Evolutionary conservation across 345 rosid species (phyloP).

Genomic region (Populus alba): DNA sequence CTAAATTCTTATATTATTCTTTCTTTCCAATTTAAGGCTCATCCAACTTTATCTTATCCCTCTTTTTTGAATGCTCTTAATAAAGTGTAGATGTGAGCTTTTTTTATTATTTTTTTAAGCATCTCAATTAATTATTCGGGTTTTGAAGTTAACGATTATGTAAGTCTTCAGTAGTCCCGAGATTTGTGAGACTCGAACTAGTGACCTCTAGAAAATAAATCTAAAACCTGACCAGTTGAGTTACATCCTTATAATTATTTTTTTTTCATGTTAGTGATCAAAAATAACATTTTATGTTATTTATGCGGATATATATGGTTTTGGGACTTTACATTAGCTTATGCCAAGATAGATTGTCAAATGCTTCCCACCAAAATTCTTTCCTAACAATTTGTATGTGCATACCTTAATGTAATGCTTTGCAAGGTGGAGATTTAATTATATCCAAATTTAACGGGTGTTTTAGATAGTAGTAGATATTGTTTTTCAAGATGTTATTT

Average conservation of each 20-base stretch:
- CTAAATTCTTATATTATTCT: neutral
- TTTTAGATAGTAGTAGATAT: too few species aligned
- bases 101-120: neutral
- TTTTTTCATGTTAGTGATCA: neutral
- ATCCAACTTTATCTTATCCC: neutral
- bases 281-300: neutral
- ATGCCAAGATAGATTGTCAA: neutral
- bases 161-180: too few species aligned
- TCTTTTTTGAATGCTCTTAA: neutral
- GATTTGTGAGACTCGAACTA: too few species aligned
- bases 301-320: neutral
- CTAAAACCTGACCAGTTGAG: too few species aligned
- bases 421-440: too few species aligned
- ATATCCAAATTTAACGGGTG: too few species aligned
- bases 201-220: too few species aligned
- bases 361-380: neutral
- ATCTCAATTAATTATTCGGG: too few species aligned
- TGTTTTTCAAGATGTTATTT: too few species aligned
- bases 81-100: neutral
- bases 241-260: too few species aligned
- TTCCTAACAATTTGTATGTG: neutral
- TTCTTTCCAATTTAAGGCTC: slow-evolving; percentile 3
- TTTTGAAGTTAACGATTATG: too few species aligned
- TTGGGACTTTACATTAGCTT: neutral
- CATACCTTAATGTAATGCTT: too few species aligned